Evolutionary conservation across 352 stramenopile genomes (phyloP), one percentile per base, ranked within the genome.

Genomic region (Globisporangium yorkense): DNA sequence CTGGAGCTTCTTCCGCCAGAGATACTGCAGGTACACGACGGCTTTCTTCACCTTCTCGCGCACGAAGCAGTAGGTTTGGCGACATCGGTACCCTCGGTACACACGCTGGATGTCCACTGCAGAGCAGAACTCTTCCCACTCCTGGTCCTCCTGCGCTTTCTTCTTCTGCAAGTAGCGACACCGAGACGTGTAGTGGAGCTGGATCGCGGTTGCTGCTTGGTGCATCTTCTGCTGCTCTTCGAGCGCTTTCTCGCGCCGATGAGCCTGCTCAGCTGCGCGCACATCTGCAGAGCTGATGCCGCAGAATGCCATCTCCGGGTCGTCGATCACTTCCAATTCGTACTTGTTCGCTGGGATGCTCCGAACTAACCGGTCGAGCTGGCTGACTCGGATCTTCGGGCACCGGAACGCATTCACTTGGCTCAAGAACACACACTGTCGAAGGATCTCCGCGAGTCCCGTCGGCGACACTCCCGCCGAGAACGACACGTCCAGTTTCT

Each of bases 31-130:
- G 31, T 78, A 69, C 24, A 87, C 62, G 1, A 87, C 67, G 1
- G 70, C 72, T 40, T 60, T 72, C 5, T 54, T 72, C 0, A 76
- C 58, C 29, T 72, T 69, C 8, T 58, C 52, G 29, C 68, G 63
- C 5, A 83, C 71, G 27, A 72, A 72, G 8, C 31, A 41, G 57
- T 88, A 88, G 12, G 54, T 61, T 8, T 71, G 62, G 31, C 81
- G 75, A 47, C 59, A 75, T 1, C 52, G 37, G 31, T 68, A 82
- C 1, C 81, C 81, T 51, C 74, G 65, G n/a, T 63, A 65, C 0
- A 84, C 56, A 9, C 79, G 75, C 46, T 92, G 79, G 10, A 89
- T 88, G 29, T 88, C 75, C 20, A 85, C 46, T 0, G 76, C 75
- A 10, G 69, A 70, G 56, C 77, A 87, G 31, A 84, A 79, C 40